Evolutionary conservation across 768 basidiomycete genomes (phyloP).

Genomic region (Cyclocybe aegerita): DNA sequence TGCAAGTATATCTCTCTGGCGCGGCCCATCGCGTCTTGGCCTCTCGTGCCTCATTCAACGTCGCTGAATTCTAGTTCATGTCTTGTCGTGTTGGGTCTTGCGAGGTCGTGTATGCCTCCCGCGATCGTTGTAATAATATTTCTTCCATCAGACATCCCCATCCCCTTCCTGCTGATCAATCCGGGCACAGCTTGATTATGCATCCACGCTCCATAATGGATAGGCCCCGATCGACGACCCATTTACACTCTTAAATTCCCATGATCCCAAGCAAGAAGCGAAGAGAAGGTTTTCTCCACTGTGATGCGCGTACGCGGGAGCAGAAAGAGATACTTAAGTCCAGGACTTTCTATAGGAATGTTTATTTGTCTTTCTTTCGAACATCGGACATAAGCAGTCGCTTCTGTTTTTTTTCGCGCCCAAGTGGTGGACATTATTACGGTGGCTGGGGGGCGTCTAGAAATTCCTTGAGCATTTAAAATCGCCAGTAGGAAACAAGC

Average conservation of each 20-base stretch:
- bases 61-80: too few relatives aligned
- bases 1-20: not conserved
- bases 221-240: slow-evolving; percentile 1
- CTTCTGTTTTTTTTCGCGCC: not conserved
- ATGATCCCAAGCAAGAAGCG: too few relatives aligned
- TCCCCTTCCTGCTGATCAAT: slow-evolving; percentile 10
- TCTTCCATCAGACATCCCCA: slow-evolving; percentile 16
- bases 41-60: too few relatives aligned
- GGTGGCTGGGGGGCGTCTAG: slow-evolving; percentile 10
- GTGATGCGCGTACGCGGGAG: too few relatives aligned
- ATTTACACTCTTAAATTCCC: not conserved
- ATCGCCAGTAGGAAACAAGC: slow-evolving; percentile 14
- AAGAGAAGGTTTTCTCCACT: too few relatives aligned
- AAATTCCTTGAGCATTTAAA: too few relatives aligned
- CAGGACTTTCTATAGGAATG: not conserved
- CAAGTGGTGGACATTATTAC: not conserved
- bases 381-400: slow-evolving; percentile 1
- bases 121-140: slow-evolving; percentile 12
- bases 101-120: slow-evolving; percentile 9
- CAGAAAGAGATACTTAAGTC: too few relatives aligned
- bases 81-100: not conserved
- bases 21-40: not conserved
- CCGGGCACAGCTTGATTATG: not conserved
- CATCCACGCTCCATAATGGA: too few relatives aligned
- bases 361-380: slow-evolving; percentile 2